Evolutionary conservation across 2,329 filamentous ascomycete genomes (phyloP).

Genomic region (Penicillium sp.): DNA sequence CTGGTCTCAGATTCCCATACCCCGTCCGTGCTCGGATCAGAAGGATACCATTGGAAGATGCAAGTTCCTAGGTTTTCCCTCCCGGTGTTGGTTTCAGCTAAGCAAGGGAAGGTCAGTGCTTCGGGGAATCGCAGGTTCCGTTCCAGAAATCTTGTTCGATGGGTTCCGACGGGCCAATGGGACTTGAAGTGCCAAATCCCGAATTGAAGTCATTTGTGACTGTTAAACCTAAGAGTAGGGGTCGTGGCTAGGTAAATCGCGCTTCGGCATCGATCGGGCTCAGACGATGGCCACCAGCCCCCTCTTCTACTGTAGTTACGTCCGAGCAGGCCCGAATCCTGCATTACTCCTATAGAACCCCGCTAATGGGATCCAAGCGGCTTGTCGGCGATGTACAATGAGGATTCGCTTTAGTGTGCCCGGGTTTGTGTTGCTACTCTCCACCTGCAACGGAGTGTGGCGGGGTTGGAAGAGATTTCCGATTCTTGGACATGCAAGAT

Average conservation of each 20-base stretch:
- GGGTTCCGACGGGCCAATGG: constrained; percentile 19
- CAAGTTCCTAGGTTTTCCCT: neutral
- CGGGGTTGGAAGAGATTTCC: neutral
- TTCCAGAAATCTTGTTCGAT: constrained; percentile 18
- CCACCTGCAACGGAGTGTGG: neutral
- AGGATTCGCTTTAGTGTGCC: neutral
- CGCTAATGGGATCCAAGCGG: too few relatives aligned
- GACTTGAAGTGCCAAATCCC: neutral
- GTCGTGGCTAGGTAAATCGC: neutral
- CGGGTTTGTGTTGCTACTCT: neutral
- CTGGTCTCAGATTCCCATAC: neutral
- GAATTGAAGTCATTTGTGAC: constrained; percentile 2
- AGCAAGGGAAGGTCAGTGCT: constrained; percentile 18
- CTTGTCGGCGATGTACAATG: neutral
- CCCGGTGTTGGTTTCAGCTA: constrained; percentile 20
- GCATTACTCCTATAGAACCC: too few relatives aligned
- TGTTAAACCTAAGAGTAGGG: neutral
- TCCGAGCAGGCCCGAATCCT: neutral
- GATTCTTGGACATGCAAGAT: neutral
- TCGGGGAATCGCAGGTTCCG: constrained; percentile 11
- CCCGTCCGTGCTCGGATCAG: constrained; percentile 8
- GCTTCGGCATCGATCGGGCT: neutral
- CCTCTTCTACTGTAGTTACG: neutral
- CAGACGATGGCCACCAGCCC: neutral
- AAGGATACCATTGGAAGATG: constrained; percentile 2